Percentiles rank a stretch among this genome's conserved stretches.
phyloP scores from a whole-genome alignment of 225 moss, liverwort and hornwort species.

The Pseudoscleropodium purum region DNA sequence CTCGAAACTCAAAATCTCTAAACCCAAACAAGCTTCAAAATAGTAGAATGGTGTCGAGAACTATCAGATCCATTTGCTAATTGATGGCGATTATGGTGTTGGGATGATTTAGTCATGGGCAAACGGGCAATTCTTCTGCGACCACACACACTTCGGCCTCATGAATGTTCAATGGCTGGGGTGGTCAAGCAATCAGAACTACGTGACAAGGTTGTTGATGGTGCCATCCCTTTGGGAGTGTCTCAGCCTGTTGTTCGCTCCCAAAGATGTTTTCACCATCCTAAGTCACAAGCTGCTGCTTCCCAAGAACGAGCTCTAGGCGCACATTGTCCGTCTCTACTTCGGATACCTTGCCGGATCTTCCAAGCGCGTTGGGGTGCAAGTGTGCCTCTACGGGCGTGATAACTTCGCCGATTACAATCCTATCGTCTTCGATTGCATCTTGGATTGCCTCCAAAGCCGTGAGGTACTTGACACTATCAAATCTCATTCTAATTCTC shows the following conservation, averaged over 20 bases:
- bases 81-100: not conserved
- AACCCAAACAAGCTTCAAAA: not conserved
- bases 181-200: conserved; percentile 44
- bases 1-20: not conserved
- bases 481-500: no score
- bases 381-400: conserved; percentile 42
- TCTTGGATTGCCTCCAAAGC: conserved; percentile 38
- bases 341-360: conserved; percentile 39
- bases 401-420: conserved; percentile 21
- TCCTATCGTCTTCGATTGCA: conserved; percentile 9
- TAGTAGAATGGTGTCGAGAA: not conserved
- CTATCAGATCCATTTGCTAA: not conserved
- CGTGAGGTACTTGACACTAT: not conserved
- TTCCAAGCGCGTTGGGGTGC: conserved; percentile 24
- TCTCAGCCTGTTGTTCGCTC: conserved; percentile 14
- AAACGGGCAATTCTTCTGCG: conserved; percentile 38
- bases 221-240: conserved; percentile 29
- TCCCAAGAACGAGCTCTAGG: conserved; percentile 46
- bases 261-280: not conserved
- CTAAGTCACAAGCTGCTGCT: conserved; percentile 40
- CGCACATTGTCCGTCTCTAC: conserved; percentile 32
- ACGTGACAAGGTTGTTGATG: conserved; percentile 28
- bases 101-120: conserved; percentile 9
- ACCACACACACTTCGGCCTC: conserved; percentile 11
- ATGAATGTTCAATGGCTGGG: conserved; percentile 28